Evolutionary conservation across 441 rosid genomes (phyloP).

Genomic region (Corymbia calophylla): DNA sequence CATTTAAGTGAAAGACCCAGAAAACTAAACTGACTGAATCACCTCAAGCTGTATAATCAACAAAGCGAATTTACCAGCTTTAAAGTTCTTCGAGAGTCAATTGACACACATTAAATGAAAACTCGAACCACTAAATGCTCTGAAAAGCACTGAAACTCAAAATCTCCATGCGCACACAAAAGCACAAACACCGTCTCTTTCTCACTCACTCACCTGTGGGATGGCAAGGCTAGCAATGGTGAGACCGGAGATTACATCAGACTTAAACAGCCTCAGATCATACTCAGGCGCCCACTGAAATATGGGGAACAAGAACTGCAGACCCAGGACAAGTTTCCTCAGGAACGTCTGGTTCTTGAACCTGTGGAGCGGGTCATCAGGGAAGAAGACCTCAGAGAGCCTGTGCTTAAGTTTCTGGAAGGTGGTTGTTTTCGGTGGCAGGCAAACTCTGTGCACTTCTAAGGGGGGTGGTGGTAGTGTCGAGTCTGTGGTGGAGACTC

Average conservation of each 20-base stretch:
- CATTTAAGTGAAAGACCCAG: background rate
- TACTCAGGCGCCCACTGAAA: slow-evolving; percentile 80
- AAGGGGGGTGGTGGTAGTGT: slow-evolving; percentile 8
- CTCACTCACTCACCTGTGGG: slow-evolving; percentile 59
- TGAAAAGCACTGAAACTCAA: background rate
- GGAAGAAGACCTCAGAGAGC: slow-evolving; percentile 71
- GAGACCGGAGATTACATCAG: slow-evolving; percentile 89
- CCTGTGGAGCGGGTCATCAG: slow-evolving; percentile 84
- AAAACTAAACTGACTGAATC: background rate
- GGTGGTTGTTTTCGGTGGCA: slow-evolving; percentile 59
- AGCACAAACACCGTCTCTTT: background rate
- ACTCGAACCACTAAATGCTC: slow-evolving; percentile 4
- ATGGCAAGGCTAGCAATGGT: slow-evolving; percentile 99
- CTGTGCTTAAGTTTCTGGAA: slow-evolving; percentile 59
- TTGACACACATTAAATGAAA: background rate
- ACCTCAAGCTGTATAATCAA: background rate
- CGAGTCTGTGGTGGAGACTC: slow-evolving; percentile 5
- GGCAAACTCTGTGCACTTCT: slow-evolving; percentile 57
- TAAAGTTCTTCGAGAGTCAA: background rate
- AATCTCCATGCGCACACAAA: background rate
- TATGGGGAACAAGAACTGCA: slow-evolving; percentile 76
- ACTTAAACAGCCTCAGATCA: slow-evolving; percentile 51
- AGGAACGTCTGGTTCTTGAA: slow-evolving; percentile 71
- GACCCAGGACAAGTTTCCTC: slow-evolving; percentile 45
- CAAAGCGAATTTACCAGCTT: background rate